Evolutionary conservation across 495 filamentous ascomycete species (phyloP).

Genomic region (Penicillium herquei): DNA sequence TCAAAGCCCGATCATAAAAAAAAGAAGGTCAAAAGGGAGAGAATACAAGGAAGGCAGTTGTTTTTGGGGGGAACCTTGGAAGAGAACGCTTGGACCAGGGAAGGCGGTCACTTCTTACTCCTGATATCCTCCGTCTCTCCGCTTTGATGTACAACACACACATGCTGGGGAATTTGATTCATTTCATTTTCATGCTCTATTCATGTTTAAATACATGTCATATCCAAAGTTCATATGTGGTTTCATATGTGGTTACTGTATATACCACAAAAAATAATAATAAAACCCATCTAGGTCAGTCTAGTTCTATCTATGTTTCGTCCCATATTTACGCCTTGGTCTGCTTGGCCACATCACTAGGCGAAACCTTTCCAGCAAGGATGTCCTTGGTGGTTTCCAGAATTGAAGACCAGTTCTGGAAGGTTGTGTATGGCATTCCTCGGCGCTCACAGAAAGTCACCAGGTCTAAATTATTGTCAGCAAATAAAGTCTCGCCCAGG

Average conservation of each 20-base stretch:
- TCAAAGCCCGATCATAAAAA: conserved; percentile 14
- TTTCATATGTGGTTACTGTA: too few species aligned
- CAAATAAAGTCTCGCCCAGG: background rate
- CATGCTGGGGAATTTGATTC: too few species aligned
- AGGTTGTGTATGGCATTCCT: conserved; percentile 76
- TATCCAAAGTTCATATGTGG: too few species aligned
- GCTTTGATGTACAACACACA: background rate
- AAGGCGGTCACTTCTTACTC: conserved; percentile 21
- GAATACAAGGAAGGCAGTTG: conserved; percentile 7
- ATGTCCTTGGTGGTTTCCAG: conserved; percentile 72
- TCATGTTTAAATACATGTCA: too few species aligned
- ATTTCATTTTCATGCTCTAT: background rate
- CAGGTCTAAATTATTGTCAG: conserved; percentile 56
- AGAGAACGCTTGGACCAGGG: conserved; percentile 20
- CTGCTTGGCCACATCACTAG: conserved; percentile 30
- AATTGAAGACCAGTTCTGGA: conserved; percentile 76
- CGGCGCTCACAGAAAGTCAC: conserved; percentile 77
- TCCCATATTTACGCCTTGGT: conserved; percentile 11
- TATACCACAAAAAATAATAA: background rate
- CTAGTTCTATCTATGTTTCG: background rate
- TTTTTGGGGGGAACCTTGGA: conserved; percentile 21
- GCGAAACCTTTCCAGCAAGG: conserved; percentile 52
- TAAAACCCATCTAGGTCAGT: conserved; percentile 9
- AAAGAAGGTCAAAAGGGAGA: background rate
- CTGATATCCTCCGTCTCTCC: conserved; percentile 9